These are phyloP conservation scores for Clarireedia sp. DNA, from an alignment of 2,329 filamentous ascomycete species.

Conservation along the genomic window DNA sequence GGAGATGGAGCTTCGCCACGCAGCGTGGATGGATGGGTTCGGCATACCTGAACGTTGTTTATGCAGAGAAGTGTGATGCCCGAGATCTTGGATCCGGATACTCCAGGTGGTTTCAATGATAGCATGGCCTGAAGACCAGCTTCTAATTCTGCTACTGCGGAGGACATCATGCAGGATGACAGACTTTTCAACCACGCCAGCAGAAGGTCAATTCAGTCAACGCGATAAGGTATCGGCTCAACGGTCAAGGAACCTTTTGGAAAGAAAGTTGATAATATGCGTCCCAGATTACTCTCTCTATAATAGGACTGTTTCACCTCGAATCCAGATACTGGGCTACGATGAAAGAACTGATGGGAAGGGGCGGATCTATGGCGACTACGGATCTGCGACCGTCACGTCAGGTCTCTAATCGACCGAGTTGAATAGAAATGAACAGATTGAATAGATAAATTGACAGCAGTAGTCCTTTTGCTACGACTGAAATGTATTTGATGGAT, in stretches of 20 bases:
- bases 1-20: not conserved
- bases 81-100: conserved; percentile 86
- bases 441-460: not conserved
- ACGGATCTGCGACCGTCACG: conserved; percentile 11
- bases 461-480: not conserved
- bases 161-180: conserved; percentile 51
- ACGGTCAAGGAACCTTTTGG: not conserved
- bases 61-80: conserved; percentile 82
- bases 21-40: not conserved
- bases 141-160: conserved; percentile 86
- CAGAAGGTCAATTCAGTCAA: conserved; percentile 13
- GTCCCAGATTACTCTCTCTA: conserved; percentile 11
- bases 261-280: conserved; percentile 4
- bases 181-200: conserved; percentile 1
- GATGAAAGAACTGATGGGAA: conserved; percentile 10
- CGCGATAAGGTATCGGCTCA: not conserved
- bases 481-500: not conserved
- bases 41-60: conserved; percentile 78
- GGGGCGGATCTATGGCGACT: conserved; percentile 7
- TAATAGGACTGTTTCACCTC: conserved; percentile 7
- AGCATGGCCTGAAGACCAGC: conserved; percentile 86
- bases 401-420: conserved; percentile 4
- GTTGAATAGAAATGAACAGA: not conserved
- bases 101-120: conserved; percentile 82
- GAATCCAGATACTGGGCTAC: conserved; percentile 10